These are phyloP conservation scores for Paecilomyces dactylethromorphus DNA, from an alignment of 2,329 filamentous ascomycete species.

Conservation along the genomic window DNA sequence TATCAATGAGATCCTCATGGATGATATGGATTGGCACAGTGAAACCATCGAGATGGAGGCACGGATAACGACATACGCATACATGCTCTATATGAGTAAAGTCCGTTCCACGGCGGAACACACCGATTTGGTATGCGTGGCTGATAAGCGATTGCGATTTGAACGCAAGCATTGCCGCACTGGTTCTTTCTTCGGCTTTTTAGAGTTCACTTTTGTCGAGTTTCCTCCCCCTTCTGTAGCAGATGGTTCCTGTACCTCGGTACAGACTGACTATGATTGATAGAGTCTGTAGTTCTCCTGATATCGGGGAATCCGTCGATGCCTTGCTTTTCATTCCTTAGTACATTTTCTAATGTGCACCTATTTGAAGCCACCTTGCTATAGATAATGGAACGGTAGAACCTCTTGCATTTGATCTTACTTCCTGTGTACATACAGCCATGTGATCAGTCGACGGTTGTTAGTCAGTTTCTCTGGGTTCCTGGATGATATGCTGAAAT, in stretches of 20 bases:
- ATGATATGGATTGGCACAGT: neutral
- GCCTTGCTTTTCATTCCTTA: neutral
- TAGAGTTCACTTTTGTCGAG: neutral
- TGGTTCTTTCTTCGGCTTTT: neutral
- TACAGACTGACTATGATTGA: neutral
- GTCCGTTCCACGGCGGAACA: neutral
- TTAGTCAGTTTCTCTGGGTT: no score
- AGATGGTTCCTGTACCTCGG: neutral
- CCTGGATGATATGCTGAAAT: neutral
- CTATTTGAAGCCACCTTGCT: neutral
- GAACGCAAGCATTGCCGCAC: neutral
- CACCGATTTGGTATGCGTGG: neutral
- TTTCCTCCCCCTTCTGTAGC: neutral
- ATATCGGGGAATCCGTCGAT: neutral
- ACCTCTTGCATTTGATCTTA: neutral
- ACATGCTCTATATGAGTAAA: neutral
- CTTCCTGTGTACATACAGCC: neutral
- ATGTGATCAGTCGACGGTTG: no score
- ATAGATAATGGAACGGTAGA: neutral
- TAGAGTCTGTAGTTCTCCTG: neutral
- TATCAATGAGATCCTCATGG: neutral
- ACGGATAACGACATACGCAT: neutral
- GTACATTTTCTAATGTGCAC: neutral
- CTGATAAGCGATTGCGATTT: neutral
- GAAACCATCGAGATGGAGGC: neutral